Conservation (phyloP, 1,139 yeast species). For the Zygoascus meyerae region DNA sequence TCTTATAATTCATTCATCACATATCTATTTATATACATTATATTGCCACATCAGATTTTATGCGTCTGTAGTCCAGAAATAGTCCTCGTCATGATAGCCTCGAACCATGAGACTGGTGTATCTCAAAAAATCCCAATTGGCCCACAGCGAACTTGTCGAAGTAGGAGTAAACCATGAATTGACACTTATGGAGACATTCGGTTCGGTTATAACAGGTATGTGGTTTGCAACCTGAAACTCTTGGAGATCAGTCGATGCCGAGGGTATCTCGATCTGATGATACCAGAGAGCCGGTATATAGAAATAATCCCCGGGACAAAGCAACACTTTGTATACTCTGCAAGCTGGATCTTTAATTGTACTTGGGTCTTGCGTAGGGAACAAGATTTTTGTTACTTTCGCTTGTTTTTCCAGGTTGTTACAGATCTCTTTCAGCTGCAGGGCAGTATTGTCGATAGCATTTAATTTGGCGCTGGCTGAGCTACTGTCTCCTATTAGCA, state of each 20-base stretch:
- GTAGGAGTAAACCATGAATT: constrained; percentile 37
- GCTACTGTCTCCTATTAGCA: constrained; percentile 19
- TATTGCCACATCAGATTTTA: neutral
- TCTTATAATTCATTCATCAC: neutral
- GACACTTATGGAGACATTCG: constrained; percentile 30
- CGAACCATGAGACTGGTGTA: constrained; percentile 23
- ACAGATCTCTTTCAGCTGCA: neutral
- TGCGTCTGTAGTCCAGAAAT: constrained; percentile 19
- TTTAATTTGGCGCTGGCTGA: constrained; percentile 10
- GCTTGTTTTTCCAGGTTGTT: constrained; percentile 2
- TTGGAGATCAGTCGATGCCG: neutral
- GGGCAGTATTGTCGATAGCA: neutral
- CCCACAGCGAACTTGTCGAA: constrained; percentile 27
- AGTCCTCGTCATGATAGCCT: constrained; percentile 27
- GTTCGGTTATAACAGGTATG: constrained; percentile 8
- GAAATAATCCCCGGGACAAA: constrained; percentile 36
- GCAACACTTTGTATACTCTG: constrained; percentile 27
- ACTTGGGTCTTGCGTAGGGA: constrained; percentile 33
- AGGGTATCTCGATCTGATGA: constrained; percentile 33
- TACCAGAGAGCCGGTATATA: constrained; percentile 40
- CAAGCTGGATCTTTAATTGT: constrained; percentile 21
- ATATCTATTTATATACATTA: neutral
- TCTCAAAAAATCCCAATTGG: constrained; percentile 32
- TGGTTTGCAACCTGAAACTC: neutral
- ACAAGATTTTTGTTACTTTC: constrained; percentile 21